Evolutionary conservation across 305 asterid species (phyloP).

Genomic region (Solanum aculeatissimum): DNA sequence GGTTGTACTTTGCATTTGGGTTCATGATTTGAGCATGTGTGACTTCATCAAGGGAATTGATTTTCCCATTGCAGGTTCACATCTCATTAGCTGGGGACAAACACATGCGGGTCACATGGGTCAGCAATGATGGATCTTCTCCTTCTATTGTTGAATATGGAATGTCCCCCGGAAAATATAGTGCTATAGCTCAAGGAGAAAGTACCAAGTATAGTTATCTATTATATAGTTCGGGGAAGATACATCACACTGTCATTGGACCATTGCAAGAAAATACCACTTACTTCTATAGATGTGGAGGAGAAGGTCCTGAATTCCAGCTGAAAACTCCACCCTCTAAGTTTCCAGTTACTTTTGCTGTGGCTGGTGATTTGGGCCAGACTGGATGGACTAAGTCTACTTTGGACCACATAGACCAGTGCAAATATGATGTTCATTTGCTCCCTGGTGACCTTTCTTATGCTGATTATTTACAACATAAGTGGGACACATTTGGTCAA

Average conservation of each 20-base stretch:
- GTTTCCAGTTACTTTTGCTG: slow-evolving; percentile 77
- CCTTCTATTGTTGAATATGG: slow-evolving; percentile 73
- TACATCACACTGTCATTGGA: slow-evolving; percentile 82
- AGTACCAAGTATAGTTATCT: slow-evolving; percentile 55
- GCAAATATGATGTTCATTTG: slow-evolving; percentile 69
- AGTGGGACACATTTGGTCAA: slow-evolving; percentile 90
- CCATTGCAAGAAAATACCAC: slow-evolving; percentile 50
- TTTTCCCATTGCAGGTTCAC: slow-evolving; percentile 52
- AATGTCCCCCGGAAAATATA: slow-evolving; percentile 50
- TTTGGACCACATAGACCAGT: slow-evolving; percentile 62
- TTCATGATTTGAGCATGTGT: neutral
- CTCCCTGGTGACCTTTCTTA: slow-evolving; percentile 92
- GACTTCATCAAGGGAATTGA: neutral
- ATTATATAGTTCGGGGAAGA: slow-evolving; percentile 66
- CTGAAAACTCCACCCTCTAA: slow-evolving; percentile 81
- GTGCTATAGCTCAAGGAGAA: slow-evolving; percentile 46
- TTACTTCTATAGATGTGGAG: slow-evolving; percentile 76
- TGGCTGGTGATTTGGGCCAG: slow-evolving; percentile 95
- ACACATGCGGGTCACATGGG: slow-evolving; percentile 73
- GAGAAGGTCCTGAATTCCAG: slow-evolving; percentile 62
- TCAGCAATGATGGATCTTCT: slow-evolving; percentile 38
- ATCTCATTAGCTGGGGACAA: slow-evolving; percentile 77
- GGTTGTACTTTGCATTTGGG: neutral
- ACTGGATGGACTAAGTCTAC: slow-evolving; percentile 90
- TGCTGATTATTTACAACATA: slow-evolving; percentile 68